Evolutionary conservation across 164 flowering plant species (phyloP), one percentile per base, ranked within the genome.

Genomic region (Litsea cubeba): DNA sequence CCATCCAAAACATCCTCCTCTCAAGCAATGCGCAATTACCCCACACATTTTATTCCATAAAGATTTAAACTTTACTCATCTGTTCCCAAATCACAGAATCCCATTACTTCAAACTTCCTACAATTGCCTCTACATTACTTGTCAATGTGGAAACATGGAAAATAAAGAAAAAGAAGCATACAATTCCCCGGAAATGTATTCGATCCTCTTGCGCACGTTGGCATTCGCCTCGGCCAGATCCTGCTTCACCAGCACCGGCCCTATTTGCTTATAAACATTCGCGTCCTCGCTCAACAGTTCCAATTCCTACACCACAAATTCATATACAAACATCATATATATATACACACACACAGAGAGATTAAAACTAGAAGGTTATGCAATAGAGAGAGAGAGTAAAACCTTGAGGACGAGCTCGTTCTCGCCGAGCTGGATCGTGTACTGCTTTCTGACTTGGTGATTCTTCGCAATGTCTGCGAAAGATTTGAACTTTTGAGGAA

Each of bases 351-450:
- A 12, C 6, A 17, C 22, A 18, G 17, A 26, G 22, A 0, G n/a
- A 26, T 28, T 15, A 28, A 26, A 22, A 63, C 3, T 22, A 24
- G 25, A 54, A 24, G 66, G 25, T n/a, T 5, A 14, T 23, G 28
- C 11, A 3, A 12, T 18, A 70, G 11, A 26, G 74, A 68, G 32
- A 67, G 30, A 72, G 24, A 32, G 10, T 0, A 30, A 30, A 30
- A 88, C 98, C 94, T 91, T 95, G 71, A 95, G 97, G 72, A 95
- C 98, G 60, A 95, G 94, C 83, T 95, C 99, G 76, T 95, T 95
- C 81, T 95, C 99, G 23, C 99, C 98, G 3, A 93, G 91, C 83
- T 95, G 99, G 71, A 93, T 86, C 0, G 98, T 95, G 84, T 93
- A 95, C 84, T 92, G 93, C 92, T 93, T 95, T 76, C 97, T 87